Percentiles rank a stretch among this genome's conserved stretches.
Evolutionary conservation across 1,139 yeast genomes (phyloP).

Genomic region (Lizanozyma gosingica): DNA sequence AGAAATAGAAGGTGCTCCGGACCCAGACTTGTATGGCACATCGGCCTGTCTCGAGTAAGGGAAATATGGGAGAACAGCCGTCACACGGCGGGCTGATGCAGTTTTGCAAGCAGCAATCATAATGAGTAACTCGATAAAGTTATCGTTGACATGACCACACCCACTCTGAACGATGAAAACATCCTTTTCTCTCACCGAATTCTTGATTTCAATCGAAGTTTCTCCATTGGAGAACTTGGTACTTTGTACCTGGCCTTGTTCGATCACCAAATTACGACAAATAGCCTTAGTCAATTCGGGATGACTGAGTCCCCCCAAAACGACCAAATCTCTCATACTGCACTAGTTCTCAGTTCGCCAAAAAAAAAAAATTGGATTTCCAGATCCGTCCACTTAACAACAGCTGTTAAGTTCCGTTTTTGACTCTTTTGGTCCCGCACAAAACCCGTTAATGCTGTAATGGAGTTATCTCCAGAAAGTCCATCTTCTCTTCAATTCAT

Average conservation of each 20-base stretch:
- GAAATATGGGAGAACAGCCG: conserved; percentile 90
- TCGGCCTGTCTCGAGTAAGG: conserved; percentile 97
- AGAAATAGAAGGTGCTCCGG: conserved; percentile 34
- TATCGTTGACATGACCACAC: conserved; percentile 88
- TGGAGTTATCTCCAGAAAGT: too few species aligned
- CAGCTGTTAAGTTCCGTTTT: too few species aligned
- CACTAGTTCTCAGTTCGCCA: background rate
- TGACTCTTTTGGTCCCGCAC: too few species aligned
- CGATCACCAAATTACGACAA: conserved; percentile 54
- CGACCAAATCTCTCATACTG: conserved; percentile 64
- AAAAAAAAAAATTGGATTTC: too few species aligned
- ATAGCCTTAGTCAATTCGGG: conserved; percentile 54
- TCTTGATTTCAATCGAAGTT: conserved; percentile 73
- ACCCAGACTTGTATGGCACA: conserved; percentile 58
- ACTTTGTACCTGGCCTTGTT: conserved; percentile 48
- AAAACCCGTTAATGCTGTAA: too few species aligned
- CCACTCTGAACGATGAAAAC: conserved; percentile 72
- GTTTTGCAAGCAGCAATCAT: conserved; percentile 92
- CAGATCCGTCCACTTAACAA: too few species aligned
- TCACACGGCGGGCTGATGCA: conserved; percentile 87
- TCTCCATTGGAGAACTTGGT: conserved; percentile 76
- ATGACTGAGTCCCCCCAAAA: conserved; percentile 71
- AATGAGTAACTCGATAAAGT: conserved; percentile 77
- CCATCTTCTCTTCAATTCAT: too few species aligned
- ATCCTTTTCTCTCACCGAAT: conserved; percentile 88